These are phyloP conservation scores for Metarhizium sp. DNA, from an alignment of 2,329 filamentous ascomycete species.

Conservation along the genomic window DNA sequence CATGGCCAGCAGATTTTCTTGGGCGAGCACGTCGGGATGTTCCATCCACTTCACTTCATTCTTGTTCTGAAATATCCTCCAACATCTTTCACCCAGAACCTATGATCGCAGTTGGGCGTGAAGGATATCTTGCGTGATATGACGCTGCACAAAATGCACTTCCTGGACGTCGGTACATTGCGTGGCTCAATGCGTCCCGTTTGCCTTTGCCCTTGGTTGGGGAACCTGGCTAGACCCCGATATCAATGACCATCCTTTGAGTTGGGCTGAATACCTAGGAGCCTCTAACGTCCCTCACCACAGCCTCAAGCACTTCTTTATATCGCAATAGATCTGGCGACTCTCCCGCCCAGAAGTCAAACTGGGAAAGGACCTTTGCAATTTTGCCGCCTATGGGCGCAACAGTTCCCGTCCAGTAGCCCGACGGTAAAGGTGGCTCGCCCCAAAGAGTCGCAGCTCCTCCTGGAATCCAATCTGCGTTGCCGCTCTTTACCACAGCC, in stretches of 20 bases:
- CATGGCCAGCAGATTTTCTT: neutral
- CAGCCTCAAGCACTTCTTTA: constrained; percentile 7
- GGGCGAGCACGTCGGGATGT: neutral
- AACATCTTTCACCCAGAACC: no score
- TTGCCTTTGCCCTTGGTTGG: no score
- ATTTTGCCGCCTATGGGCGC: constrained; percentile 10
- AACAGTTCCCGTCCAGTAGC: constrained; percentile 5
- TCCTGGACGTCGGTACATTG: no score
- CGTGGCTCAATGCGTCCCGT: no score
- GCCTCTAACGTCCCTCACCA: constrained; percentile 9
- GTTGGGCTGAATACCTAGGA: neutral
- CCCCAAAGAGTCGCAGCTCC: constrained; percentile 9
- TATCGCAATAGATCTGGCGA: constrained; percentile 10
- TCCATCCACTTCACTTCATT: no score
- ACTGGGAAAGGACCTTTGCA: constrained; percentile 11
- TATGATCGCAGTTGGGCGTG: no score
- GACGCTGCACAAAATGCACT: no score
- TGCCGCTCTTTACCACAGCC: constrained; percentile 11
- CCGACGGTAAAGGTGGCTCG: neutral
- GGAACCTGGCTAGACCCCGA: no score
- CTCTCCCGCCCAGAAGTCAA: constrained; percentile 12
- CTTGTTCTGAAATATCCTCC: no score
- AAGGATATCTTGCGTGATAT: no score
- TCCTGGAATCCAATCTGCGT: constrained; percentile 6
- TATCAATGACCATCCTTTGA: no score